phyloP scores from a whole-genome alignment of 371 early-diverging fungal species.

The Catenaria anguillulae region DNA sequence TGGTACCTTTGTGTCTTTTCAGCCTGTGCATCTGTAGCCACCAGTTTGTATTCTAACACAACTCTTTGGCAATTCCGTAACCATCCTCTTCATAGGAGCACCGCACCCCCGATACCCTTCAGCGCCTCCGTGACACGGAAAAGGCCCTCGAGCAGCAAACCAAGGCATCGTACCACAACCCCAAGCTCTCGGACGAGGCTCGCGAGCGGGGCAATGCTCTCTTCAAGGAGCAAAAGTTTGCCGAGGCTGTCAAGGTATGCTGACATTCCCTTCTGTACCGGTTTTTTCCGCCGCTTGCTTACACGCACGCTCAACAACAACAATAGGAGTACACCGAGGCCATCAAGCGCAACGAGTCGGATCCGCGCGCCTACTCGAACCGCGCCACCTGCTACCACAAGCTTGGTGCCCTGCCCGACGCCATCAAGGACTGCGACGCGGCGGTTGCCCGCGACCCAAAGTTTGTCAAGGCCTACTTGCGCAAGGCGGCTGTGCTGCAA shows the following conservation, averaged over 20 bases:
- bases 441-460: slow-evolving; percentile 74
- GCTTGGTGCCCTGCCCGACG: slow-evolving; percentile 84
- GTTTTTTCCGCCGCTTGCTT: too few relatives aligned
- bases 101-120: slow-evolving; percentile 81
- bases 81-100: slow-evolving; percentile 65
- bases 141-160: slow-evolving; percentile 60
- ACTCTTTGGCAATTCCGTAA: too few relatives aligned
- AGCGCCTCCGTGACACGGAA: slow-evolving; percentile 72
- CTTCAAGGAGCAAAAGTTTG: slow-evolving; percentile 78
- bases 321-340: slow-evolving; percentile 93
- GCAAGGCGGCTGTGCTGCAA: slow-evolving; percentile 86
- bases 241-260: slow-evolving; percentile 83
- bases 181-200: slow-evolving; percentile 70
- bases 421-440: slow-evolving; percentile 83
- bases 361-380: slow-evolving; percentile 85
- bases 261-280: too few relatives aligned
- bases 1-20: slow-evolving; percentile 20
- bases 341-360: slow-evolving; percentile 84
- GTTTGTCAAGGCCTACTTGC: slow-evolving; percentile 90
- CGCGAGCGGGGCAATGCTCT: slow-evolving; percentile 85
- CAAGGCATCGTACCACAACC: slow-evolving; percentile 72
- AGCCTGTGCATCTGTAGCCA: too few relatives aligned
- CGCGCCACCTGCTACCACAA: slow-evolving; percentile 93
- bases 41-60: too few relatives aligned
- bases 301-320: too few relatives aligned